Conservation (phyloP, 169 alveolate species). For the Plasmodium chabaudi region DNA sequence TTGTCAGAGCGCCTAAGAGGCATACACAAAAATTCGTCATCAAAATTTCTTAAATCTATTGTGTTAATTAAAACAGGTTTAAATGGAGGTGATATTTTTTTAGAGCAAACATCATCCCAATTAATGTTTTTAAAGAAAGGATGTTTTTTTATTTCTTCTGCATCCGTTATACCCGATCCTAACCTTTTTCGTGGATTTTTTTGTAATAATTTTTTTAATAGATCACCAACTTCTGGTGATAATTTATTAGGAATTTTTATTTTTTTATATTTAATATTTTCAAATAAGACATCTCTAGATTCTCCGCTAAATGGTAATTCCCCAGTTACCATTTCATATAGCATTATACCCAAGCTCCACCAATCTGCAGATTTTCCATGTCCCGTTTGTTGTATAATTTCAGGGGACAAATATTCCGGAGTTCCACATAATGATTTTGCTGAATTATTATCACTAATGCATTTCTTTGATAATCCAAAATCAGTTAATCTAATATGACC, state of each 20-base stretch:
- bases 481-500: constrained; percentile 89
- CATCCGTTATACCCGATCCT: constrained; percentile 85
- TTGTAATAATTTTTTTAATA: constrained; percentile 85
- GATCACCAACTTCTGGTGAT: constrained; percentile 80
- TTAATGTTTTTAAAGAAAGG: constrained; percentile 86
- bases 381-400: constrained; percentile 86
- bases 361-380: constrained; percentile 90
- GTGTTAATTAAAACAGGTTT: constrained; percentile 81
- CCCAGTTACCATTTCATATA: constrained; percentile 91
- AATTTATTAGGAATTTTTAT: constrained; percentile 78
- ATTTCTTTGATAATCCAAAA: constrained; percentile 88
- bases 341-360: constrained; percentile 89
- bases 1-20: constrained; percentile 45
- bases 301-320: constrained; percentile 88
- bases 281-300: constrained; percentile 80
- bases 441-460: constrained; percentile 71
- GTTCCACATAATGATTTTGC: constrained; percentile 91
- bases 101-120: constrained; percentile 82
- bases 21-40: constrained; percentile 58
- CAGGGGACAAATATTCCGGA: constrained; percentile 91
- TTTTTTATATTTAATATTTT: constrained; percentile 82
- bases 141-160: constrained; percentile 86
- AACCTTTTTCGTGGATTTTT: constrained; percentile 88
- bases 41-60: constrained; percentile 80
- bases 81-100: constrained; percentile 84